Evolutionary conservation across 768 basidiomycete genomes (phyloP).

Genomic region (Grammothele lineata): DNA sequence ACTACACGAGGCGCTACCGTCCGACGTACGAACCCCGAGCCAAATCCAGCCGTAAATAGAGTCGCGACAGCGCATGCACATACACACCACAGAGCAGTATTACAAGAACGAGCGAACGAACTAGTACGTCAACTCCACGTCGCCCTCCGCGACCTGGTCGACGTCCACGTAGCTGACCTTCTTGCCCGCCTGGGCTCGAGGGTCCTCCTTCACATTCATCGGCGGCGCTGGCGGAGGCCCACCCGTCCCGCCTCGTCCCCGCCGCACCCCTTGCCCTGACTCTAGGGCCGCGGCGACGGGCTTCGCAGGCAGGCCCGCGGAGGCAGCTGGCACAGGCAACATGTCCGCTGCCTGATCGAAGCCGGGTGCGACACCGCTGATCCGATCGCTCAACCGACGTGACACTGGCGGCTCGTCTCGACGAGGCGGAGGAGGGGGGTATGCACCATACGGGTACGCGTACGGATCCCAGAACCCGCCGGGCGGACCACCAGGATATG

Average conservation of each 20-base stretch:
- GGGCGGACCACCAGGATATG: constrained; percentile 27
- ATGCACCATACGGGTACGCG: constrained; percentile 35
- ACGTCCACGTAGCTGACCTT: constrained; percentile 94
- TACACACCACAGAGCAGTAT: background rate
- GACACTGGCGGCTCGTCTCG: constrained; percentile 56
- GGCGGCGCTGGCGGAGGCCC: constrained; percentile 76
- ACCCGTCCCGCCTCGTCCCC: constrained; percentile 35
- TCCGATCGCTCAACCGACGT: constrained; percentile 72
- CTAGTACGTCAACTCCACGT: constrained; percentile 38
- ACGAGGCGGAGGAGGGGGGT: constrained; percentile 38
- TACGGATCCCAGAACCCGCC: constrained; percentile 42
- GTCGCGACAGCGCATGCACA: too few relatives aligned
- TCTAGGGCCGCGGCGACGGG: constrained; percentile 45
- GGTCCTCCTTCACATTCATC: constrained; percentile 88
- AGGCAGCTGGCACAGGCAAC: constrained; percentile 39
- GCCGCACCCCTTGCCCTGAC: constrained; percentile 43
- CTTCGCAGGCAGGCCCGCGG: constrained; percentile 77
- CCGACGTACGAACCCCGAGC: too few relatives aligned
- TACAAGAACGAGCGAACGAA: constrained; percentile 3
- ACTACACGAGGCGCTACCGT: too few relatives aligned
- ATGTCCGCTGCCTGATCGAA: constrained; percentile 39
- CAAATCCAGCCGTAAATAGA: too few relatives aligned
- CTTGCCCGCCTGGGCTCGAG: constrained; percentile 82
- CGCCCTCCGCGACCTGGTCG: constrained; percentile 83
- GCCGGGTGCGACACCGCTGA: constrained; percentile 68